Base-by-base conservation (phyloP, 306 rosid genomes). In the Quercus bicolor region DNA sequence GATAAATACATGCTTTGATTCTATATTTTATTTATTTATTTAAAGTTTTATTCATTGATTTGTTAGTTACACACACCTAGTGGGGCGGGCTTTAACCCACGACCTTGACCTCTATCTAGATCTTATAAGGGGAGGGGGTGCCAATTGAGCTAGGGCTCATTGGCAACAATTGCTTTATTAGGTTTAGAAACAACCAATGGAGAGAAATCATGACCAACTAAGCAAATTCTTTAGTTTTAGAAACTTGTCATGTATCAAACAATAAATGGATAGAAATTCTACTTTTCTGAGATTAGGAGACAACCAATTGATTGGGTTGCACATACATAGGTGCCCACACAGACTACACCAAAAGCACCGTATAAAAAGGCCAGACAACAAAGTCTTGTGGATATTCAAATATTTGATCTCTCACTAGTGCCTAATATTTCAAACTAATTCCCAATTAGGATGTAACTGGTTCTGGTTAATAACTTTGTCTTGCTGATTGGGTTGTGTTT, bases 241-340 rank as follows among this genome's bases (percentile, higher is more conserved):
- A 64, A 29, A 16, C 40, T 64, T 72, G 18, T 21, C 20, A 7
- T 72, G 26, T 69, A 12, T 43, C 28, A 43, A 37, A 68, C 54
- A 20, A 23, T n/a, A 21, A 69, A 53, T 3, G 43, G 31, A 45
- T 29, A 28, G 61, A 29, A 69, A 65, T n/a, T 34, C 11, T 69
- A 2, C 29, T 79, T 72, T 79, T 56, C 71, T 69, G 48, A 28
- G 64, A 70, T 15, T 48, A 6, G 68, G 72, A 83, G 81, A 40
- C 51, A 57, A 62, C 57, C 48, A 76, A 76, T 24, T 71, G 77
- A 73, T 34, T 28, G 16, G 80, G 54, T 69, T 61, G 77, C 13
- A 28, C 65, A 65, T 21, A 64, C 62, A 40, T 37, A 68, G 20
- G 75, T n/a, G 9, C 71, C 51, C 23, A 2, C 48, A 65, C 70